Base-by-base conservation (phyloP, 1,284 basidiomycete species). In the Cystobasidiaceae sp. region DNA sequence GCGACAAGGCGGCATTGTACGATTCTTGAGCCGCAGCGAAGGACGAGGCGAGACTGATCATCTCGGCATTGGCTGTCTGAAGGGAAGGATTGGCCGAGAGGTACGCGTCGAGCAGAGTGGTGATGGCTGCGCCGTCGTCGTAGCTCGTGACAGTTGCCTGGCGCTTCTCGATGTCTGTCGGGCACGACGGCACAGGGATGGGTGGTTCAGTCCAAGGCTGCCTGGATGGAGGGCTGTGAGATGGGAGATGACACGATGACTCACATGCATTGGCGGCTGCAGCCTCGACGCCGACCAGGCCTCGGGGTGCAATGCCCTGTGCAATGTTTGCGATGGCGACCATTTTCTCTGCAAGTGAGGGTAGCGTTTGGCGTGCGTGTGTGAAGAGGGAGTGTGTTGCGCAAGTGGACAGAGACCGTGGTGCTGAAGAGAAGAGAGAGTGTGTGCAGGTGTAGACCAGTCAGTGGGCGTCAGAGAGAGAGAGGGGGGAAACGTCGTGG, bases 251-350 rank as follows among this genome's bases (percentile, higher is more conserved):
- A n/a, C n/a, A n/a, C n/a, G n/a, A n/a, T n/a, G n/a, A 44, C 54
- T 28, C 30, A 56, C 37, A 56, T 23, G 32, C 54, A 23, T 28
- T n/a, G 9, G 54, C 54, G 7, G 54, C 54, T 4, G 39, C 39
- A 28, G 39, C 54, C 39, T 56, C 54, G n/a, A 56, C 54, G 6
- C 54, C 54, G 23, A 56, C 54, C 28, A 56, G 54, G 39, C 45
- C 45, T 41, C 54, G 41, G 54, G 54, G 30, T 27, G 41, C 54
- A n/a, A 56, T 44, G n/a, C 54, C 54, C 1, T 56, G 23, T 4
- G 37, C 37, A 21, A 56, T 28, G 2, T 44, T 30, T 34, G 54
- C 54, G 41, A 56, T 41, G 37, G 54, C 54, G 23, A 33, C 54
- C 37, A 56, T 56, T 11, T 23, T n/a, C n/a, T n/a, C n/a, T n/a